phyloP scores from a whole-genome alignment of 495 filamentous ascomycete species.

The Diplogelasinospora grovesii region DNA sequence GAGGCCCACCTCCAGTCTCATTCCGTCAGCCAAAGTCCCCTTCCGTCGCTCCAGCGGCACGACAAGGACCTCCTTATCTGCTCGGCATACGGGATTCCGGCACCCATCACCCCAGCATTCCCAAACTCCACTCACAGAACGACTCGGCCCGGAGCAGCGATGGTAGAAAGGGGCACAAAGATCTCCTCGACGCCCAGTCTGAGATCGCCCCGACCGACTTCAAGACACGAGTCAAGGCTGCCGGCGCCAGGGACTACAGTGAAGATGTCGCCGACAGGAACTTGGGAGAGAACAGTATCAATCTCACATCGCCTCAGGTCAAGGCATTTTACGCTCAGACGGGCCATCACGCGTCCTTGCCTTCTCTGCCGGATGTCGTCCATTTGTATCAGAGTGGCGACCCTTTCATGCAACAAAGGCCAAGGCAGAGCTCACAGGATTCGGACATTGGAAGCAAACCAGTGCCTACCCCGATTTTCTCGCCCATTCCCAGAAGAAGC shows the following conservation, averaged over 20 bases:
- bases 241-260: conserved; percentile 43
- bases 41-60: conserved; percentile 4
- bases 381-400: no score
- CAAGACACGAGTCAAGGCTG: conserved; percentile 36
- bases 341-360: no score
- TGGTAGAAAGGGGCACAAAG: conserved; percentile 28
- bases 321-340: conserved; percentile 25
- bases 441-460: no score
- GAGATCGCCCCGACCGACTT: conserved; percentile 40
- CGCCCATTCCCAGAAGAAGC: no score
- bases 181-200: conserved; percentile 47
- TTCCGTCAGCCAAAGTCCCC: conserved; percentile 14
- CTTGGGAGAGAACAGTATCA: conserved; percentile 30
- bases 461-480: neutral
- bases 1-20: conserved; percentile 20
- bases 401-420: no score
- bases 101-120: conserved; percentile 9
- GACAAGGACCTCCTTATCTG: conserved; percentile 14
- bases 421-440: no score
- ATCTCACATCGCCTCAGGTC: conserved; percentile 23
- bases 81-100: conserved; percentile 7
- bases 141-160: conserved; percentile 17
- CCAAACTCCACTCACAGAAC: conserved; percentile 10
- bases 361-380: no score
- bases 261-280: conserved; percentile 53